Base-by-base conservation (phyloP, 176 grass and related monocot species). In the Bolboschoenus planiculmis region DNA sequence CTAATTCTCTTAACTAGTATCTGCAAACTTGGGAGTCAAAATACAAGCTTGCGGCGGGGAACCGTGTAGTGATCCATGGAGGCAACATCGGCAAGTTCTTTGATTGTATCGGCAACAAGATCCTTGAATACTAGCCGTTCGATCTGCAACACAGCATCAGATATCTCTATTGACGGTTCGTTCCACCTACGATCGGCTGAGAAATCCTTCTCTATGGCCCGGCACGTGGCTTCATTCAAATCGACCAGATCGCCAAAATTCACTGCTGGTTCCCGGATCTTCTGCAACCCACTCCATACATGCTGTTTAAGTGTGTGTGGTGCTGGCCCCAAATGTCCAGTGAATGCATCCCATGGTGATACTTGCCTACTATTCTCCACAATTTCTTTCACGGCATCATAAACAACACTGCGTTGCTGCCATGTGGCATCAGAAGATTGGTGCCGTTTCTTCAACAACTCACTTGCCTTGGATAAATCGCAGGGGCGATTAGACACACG, bases 91-190 rank as follows among this genome's bases (percentile, higher is more conserved):
- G 87, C 87, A 10, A 99, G 97, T 83, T 91, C 87, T 31, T 84
- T 85, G 89, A 99, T 99, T 70, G 87, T 88, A 81, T 99, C 93
- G 0, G 93, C 97, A 3, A 99, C 89, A 1, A 99, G 90, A 78
- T 99, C 93, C 85, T 90, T 93, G 83, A 99, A 99, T 76, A 99
- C 75, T 23, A 90, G 81, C 80, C 93, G 87, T 82, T 99, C 97
- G 42, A 99, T 90, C 74, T 88, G 87, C 42, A 99, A 81, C 84
- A 96, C 86, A 5, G 91, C 78, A 42, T 92, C 91, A 10, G 74
- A 91, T 1, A 82, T 83, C 48, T 98, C 92, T 8, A 73, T 31
- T 4, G 78, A 53, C 9, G 66, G 79, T 2, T 18, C 10, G 9
- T 62, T 66, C 92, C 90, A 92, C 11, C 48, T 68, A 4, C 14